A percentile compares a stretch with the other conserved stretches of the same genome.
phyloP scores from a whole-genome alignment of 2,329 filamentous ascomycete genomes.

The Pseudogymnoascus sp. region DNA sequence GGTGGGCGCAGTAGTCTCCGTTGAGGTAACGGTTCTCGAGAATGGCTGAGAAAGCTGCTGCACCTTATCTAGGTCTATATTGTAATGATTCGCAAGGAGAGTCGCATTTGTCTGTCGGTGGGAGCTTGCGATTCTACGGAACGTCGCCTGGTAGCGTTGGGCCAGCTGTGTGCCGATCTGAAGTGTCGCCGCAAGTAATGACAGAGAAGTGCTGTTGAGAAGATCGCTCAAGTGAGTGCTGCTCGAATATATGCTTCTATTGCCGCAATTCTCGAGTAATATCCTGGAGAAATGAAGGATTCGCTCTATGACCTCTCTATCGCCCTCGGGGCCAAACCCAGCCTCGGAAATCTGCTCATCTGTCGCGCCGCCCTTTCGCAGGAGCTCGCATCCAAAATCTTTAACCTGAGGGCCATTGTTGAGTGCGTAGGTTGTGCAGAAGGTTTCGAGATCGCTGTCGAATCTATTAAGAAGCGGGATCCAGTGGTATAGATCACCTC shows the following conservation, averaged over 20 bases:
- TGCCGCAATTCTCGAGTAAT: slow-evolving; percentile 89
- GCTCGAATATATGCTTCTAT: slow-evolving; percentile 91
- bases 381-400: slow-evolving; percentile 60
- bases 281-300: slow-evolving; percentile 80
- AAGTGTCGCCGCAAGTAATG: slow-evolving; percentile 68
- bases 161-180: slow-evolving; percentile 78
- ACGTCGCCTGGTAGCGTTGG: slow-evolving; percentile 83
- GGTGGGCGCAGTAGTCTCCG: slow-evolving; percentile 38
- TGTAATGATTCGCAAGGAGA: slow-evolving; percentile 76
- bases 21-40: slow-evolving; percentile 53
- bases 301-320: slow-evolving; percentile 68
- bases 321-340: slow-evolving; percentile 65
- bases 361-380: slow-evolving; percentile 47
- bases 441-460: slow-evolving; percentile 75
- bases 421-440: slow-evolving; percentile 72
- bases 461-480: slow-evolving; percentile 90
- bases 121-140: slow-evolving; percentile 61
- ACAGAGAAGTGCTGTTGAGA: slow-evolving; percentile 75
- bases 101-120: slow-evolving; percentile 60
- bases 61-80: slow-evolving; percentile 69
- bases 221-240: slow-evolving; percentile 83
- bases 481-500: slow-evolving; percentile 97
- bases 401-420: slow-evolving; percentile 70
- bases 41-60: slow-evolving; percentile 79
- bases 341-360: slow-evolving; percentile 42